Conservation (phyloP, 345 rosid species). For the Nasturtium officinale region DNA sequence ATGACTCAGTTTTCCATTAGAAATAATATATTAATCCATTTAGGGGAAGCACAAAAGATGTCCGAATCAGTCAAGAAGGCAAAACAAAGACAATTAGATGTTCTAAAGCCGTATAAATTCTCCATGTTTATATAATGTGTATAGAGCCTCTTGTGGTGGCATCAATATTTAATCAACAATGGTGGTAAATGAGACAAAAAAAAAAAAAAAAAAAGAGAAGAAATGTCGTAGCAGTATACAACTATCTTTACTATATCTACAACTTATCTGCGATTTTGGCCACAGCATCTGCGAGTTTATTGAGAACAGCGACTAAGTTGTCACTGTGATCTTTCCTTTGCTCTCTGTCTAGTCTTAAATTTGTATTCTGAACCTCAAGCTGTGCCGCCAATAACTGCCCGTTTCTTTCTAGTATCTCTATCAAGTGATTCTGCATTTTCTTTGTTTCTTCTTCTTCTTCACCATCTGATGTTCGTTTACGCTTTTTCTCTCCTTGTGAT, state of each 20-base stretch:
- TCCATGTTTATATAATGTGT: conserved; percentile 28
- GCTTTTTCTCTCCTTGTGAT: conserved; percentile 66
- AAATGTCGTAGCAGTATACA: conserved; percentile 16
- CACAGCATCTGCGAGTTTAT: conserved; percentile 86
- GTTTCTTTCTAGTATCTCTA: conserved; percentile 70
- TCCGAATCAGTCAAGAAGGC: conserved; percentile 4
- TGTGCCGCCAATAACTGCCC: conserved; percentile 76
- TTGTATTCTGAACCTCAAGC: conserved; percentile 79
- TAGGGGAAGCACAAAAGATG: conserved; percentile 1
- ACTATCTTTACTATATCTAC: conserved; percentile 43
- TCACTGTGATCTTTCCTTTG: conserved; percentile 77
- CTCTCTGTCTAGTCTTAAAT: conserved; percentile 72
- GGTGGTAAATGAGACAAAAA: neutral
- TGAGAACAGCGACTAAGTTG: conserved; percentile 75
- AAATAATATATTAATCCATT: neutral
- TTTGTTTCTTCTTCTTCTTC: conserved; percentile 48
- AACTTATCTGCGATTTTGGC: conserved; percentile 87
- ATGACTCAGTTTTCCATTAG: neutral
- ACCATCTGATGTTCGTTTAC: conserved; percentile 51
- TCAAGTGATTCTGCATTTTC: conserved; percentile 53
- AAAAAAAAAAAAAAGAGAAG: neutral
- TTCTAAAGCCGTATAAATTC: conserved; percentile 25
- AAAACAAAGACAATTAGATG: neutral
- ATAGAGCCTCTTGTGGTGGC: conserved; percentile 26
- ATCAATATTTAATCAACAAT: conserved; percentile 31